Percentiles rank a stretch among this genome's conserved stretches.
These are phyloP conservation scores for Tympanopsis confertula DNA, from an alignment of 2,329 filamentous ascomycete genomes.

Conservation along the genomic window DNA sequence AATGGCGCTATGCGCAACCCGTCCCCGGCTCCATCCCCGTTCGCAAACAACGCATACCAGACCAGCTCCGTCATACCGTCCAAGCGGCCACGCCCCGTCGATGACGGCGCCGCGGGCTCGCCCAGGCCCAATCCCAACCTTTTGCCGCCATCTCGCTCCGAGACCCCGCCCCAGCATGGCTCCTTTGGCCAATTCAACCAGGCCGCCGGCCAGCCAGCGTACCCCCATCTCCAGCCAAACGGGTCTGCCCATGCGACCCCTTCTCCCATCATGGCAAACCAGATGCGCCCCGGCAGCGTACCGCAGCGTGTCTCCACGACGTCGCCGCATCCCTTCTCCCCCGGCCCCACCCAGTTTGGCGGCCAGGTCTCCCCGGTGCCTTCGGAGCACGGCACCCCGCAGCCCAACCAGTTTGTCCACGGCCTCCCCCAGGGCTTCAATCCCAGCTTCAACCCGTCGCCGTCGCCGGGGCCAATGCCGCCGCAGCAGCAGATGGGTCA, in stretches of 20 bases:
- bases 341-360: slow-evolving; percentile 60
- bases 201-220: slow-evolving; percentile 51
- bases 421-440: slow-evolving; percentile 47
- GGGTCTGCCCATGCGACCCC: slow-evolving; percentile 77
- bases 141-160: slow-evolving; percentile 73
- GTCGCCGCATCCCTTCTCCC: slow-evolving; percentile 83
- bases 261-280: slow-evolving; percentile 82
- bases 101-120: slow-evolving; percentile 76
- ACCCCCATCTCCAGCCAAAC: slow-evolving; percentile 72
- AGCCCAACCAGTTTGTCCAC: slow-evolving; percentile 60
- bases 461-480: slow-evolving; percentile 30
- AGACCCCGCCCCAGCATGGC: slow-evolving; percentile 69
- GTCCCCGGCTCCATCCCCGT: slow-evolving; percentile 47
- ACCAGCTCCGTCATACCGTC: slow-evolving; percentile 80
- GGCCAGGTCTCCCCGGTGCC: slow-evolving; percentile 65
- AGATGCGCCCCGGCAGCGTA: slow-evolving; percentile 58
- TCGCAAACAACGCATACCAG: slow-evolving; percentile 68
- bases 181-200: slow-evolving; percentile 62
- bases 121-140: slow-evolving; percentile 66
- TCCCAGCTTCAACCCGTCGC: slow-evolving; percentile 43
- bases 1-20: slow-evolving; percentile 71
- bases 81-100: slow-evolving; percentile 70
- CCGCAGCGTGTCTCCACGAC: slow-evolving; percentile 78
- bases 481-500: slow-evolving; percentile 20
- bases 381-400: slow-evolving; percentile 67